A percentile compares a stretch with the other conserved stretches of the same genome.
Conservation (phyloP, 805 yeast species). For the Sungouiozyma ichnusensis region DNA sequence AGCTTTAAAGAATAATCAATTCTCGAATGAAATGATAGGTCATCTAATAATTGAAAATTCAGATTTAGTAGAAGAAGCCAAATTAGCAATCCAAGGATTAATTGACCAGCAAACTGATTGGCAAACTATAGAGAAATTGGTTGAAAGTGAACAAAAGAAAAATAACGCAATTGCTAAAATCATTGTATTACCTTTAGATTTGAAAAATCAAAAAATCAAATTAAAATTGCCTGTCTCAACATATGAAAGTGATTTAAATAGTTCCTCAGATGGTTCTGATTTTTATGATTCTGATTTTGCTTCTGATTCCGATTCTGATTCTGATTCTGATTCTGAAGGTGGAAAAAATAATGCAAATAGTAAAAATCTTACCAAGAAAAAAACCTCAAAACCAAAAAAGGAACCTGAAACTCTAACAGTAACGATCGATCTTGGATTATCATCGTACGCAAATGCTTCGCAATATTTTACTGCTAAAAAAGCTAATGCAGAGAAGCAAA, state of each 20-base stretch:
- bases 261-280: slow-evolving; percentile 28
- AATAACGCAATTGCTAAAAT: slow-evolving; percentile 53
- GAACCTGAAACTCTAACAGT: slow-evolving; percentile 34
- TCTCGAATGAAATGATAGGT: slow-evolving; percentile 56
- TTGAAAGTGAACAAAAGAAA: slow-evolving; percentile 56
- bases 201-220: slow-evolving; percentile 57
- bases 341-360: slow-evolving; percentile 3
- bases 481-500: slow-evolving; percentile 65
- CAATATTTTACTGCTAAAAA: slow-evolving; percentile 70
- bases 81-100: slow-evolving; percentile 51
- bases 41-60: slow-evolving; percentile 61
- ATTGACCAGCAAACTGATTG: slow-evolving; percentile 87
- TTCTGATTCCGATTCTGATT: slow-evolving; percentile 14
- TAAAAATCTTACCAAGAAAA: too few relatives aligned
- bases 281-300: slow-evolving; percentile 20
- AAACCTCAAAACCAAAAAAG: slow-evolving; percentile 6
- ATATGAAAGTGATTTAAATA: slow-evolving; percentile 27
- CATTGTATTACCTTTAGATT: slow-evolving; percentile 58
- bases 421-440: slow-evolving; percentile 53
- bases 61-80: slow-evolving; percentile 61
- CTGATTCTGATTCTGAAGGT: slow-evolving; percentile 6
- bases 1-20: slow-evolving; percentile 52
- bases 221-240: slow-evolving; percentile 40
- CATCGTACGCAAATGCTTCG: slow-evolving; percentile 86
- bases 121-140: slow-evolving; percentile 72